phyloP scores from a whole-genome alignment of 2,329 filamentous ascomycete species.

The Phialophora tarda region DNA sequence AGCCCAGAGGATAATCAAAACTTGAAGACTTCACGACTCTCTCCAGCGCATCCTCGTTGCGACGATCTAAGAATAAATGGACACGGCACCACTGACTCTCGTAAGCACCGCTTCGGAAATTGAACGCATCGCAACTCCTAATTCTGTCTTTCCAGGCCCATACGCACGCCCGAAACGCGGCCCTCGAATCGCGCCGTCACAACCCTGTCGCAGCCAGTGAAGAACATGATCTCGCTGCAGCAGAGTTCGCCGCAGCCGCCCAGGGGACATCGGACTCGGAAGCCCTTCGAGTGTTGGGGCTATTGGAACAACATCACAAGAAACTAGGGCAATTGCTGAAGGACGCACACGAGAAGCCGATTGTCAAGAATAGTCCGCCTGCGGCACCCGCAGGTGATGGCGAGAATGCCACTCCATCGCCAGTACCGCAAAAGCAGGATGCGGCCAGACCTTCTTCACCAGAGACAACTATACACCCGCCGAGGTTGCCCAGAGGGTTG shows the following conservation, averaged over 20 bases:
- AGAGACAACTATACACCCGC: constrained; percentile 48
- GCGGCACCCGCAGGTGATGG: constrained; percentile 1
- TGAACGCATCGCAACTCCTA: constrained; percentile 21
- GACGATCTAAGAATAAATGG: constrained; percentile 58
- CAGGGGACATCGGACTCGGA: constrained; percentile 71
- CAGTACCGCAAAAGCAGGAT: constrained; percentile 33
- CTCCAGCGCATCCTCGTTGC: constrained; percentile 8
- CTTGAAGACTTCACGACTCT: neutral
- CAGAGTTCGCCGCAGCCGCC: constrained; percentile 85
- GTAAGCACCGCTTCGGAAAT: constrained; percentile 49
- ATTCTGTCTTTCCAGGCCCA: constrained; percentile 68
- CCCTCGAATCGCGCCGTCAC: constrained; percentile 69
- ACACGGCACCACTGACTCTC: constrained; percentile 70
- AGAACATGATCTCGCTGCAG: constrained; percentile 85
- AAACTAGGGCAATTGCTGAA: constrained; percentile 81
- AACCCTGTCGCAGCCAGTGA: constrained; percentile 81
- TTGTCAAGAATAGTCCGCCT: constrained; percentile 5
- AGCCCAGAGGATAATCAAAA: neutral
- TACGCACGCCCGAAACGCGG: constrained; percentile 84
- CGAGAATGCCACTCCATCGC: constrained; percentile 5
- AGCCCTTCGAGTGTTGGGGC: constrained; percentile 79
- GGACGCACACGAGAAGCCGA: constrained; percentile 64
- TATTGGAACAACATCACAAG: constrained; percentile 87
- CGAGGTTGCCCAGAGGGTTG: constrained; percentile 47
- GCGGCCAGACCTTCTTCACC: constrained; percentile 39